These are phyloP conservation scores for Kurtzmaniella quercitrusa DNA, from an alignment of 1,139 yeast genomes.

Conservation along the genomic window DNA sequence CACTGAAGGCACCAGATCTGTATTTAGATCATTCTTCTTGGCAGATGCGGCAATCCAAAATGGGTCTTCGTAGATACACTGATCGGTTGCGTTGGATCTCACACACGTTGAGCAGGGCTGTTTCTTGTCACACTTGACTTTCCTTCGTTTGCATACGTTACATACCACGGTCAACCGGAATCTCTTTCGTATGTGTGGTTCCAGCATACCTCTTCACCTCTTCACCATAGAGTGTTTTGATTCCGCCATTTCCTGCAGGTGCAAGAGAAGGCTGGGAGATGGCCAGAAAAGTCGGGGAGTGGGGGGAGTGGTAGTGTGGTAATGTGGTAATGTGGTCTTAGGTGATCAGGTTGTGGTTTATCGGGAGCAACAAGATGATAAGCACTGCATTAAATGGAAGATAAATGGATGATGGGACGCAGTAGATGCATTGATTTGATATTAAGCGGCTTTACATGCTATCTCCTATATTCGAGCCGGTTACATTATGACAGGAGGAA, in stretches of 20 bases:
- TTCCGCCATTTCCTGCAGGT: neutral
- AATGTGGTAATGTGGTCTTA: no score
- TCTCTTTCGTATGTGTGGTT: constrained; percentile 1
- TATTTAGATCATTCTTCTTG: neutral
- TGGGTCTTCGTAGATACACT: constrained; percentile 5
- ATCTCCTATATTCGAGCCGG: no score
- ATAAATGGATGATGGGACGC: no score
- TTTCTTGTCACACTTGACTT: constrained; percentile 15
- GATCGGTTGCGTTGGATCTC: constrained; percentile 9
- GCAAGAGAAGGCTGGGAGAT: neutral
- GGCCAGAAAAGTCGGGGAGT: no score
- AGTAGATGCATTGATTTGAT: no score
- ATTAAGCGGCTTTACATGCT: no score
- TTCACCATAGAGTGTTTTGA: no score
- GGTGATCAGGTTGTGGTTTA: no score
- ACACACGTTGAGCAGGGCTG: constrained; percentile 12
- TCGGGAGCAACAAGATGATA: no score
- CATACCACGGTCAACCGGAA: constrained; percentile 19
- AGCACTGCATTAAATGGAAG: no score
- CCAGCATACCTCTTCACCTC: neutral
- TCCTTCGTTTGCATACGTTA: constrained; percentile 21
- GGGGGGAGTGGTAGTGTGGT: no score
- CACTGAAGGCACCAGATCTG: neutral
- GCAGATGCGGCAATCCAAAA: constrained; percentile 1
- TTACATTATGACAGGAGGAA: no score